phyloP scores from a whole-genome alignment of 2,329 filamentous ascomycete species.

The Venturiaceae sp. region DNA sequence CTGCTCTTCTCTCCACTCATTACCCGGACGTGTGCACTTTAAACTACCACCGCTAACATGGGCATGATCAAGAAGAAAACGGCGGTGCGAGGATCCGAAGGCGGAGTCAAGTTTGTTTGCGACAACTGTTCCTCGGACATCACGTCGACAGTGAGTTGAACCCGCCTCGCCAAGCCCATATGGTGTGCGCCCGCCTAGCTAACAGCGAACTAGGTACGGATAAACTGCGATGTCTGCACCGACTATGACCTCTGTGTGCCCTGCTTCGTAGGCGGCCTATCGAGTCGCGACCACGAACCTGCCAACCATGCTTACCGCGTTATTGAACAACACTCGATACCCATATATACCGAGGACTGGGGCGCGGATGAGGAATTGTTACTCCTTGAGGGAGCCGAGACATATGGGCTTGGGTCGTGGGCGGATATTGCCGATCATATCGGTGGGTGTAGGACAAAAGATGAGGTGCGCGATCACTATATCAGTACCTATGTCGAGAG shows the following conservation, averaged over 20 bases:
- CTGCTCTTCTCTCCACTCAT: too few species aligned
- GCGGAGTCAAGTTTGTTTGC: conserved; percentile 77
- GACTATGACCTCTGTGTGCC: conserved; percentile 97
- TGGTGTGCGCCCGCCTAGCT: neutral
- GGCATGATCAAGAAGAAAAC: conserved; percentile 96
- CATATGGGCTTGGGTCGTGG: conserved; percentile 94
- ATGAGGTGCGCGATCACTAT: conserved; percentile 94
- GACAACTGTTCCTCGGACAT: conserved; percentile 96
- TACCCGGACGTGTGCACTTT: conserved; percentile 8
- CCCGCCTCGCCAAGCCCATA: neutral
- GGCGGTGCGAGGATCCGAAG: conserved; percentile 72
- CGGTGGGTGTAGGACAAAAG: conserved; percentile 85
- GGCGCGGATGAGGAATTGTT: conserved; percentile 95
- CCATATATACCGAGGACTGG: conserved; percentile 92
- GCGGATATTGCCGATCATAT: conserved; percentile 97
- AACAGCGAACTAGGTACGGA: conserved; percentile 60
- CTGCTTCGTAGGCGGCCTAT: conserved; percentile 78
- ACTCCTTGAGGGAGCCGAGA: conserved; percentile 86
- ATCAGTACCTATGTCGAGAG: conserved; percentile 80
- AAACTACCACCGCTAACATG: conserved; percentile 43
- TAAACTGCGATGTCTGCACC: conserved; percentile 81
- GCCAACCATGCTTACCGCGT: conserved; percentile 81
- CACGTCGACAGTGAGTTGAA: conserved; percentile 72
- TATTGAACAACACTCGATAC: conserved; percentile 96
- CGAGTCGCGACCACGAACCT: conserved; percentile 77